These are phyloP conservation scores for Dorcoceras hygrometricum DNA, from an alignment of 257 asterid genomes.

Conservation along the genomic window DNA sequence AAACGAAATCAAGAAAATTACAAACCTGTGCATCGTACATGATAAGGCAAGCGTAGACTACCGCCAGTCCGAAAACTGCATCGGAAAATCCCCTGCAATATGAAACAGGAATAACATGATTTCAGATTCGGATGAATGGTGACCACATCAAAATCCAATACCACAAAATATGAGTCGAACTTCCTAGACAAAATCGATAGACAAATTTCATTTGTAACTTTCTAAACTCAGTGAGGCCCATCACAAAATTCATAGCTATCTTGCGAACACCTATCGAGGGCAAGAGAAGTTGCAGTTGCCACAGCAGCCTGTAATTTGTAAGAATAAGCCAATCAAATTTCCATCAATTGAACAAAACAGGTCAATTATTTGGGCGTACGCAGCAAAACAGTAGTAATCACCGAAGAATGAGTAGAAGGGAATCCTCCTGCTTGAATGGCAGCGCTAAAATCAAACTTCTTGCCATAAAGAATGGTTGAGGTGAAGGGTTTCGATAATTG, in stretches of 20 bases:
- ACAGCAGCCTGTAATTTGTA: constrained; percentile 54
- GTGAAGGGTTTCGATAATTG: constrained; percentile 76
- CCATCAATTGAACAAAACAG: constrained; percentile 2
- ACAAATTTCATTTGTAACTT: too few relatives aligned
- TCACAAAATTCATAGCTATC: constrained; percentile 2
- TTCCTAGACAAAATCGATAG: too few relatives aligned
- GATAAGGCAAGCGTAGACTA: constrained; percentile 71
- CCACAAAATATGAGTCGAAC: too few relatives aligned
- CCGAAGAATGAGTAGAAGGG: constrained; percentile 95
- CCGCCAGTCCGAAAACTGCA: constrained; percentile 78
- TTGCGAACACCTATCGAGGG: constrained; percentile 58
- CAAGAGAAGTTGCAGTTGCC: constrained; percentile 84
- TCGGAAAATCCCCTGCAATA: constrained; percentile 82
- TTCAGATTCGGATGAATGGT: not conserved
- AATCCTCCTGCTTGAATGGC: constrained; percentile 75
- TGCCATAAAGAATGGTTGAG: constrained; percentile 49
- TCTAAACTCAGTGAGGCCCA: not conserved
- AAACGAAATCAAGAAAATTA: not conserved
- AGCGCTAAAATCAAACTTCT: constrained; percentile 47
- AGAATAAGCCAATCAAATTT: constrained; percentile 16
- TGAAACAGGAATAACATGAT: constrained; percentile 10
- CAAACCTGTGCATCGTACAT: constrained; percentile 97
- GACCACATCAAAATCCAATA: constrained; percentile 6
- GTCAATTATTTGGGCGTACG: not conserved
- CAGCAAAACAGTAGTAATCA: constrained; percentile 21